Percentiles rank a stretch among this genome's conserved stretches.
These are phyloP conservation scores for Oxytropis ochrocephala DNA, from an alignment of 306 rosid species.

Conservation along the genomic window DNA sequence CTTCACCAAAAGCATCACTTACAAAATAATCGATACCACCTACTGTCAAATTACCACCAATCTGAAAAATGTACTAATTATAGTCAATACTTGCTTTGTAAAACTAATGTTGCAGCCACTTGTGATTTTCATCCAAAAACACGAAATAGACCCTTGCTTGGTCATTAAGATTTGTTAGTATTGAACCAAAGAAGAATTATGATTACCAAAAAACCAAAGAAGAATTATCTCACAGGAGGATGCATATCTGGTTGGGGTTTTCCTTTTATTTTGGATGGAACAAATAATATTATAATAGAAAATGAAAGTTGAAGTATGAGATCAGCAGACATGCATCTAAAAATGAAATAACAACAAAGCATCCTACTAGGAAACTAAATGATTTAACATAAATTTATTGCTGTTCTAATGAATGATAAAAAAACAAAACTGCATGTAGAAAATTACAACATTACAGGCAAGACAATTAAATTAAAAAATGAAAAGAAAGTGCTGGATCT, in stretches of 20 bases:
- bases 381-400: slow-evolving; percentile 11
- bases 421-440: not conserved
- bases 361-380: not conserved
- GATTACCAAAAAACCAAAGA: no score
- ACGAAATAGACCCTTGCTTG: not conserved
- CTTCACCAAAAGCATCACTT: slow-evolving; percentile 85
- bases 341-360: not conserved
- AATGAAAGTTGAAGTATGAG: not conserved
- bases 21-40: slow-evolving; percentile 75
- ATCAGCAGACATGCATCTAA: not conserved
- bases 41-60: slow-evolving; percentile 64
- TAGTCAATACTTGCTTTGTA: slow-evolving; percentile 5
- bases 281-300: not conserved
- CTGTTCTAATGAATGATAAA: slow-evolving; percentile 4
- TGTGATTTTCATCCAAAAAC: slow-evolving; percentile 14
- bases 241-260: not conserved
- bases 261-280: not conserved
- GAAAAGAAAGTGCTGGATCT: slow-evolving; percentile 7
- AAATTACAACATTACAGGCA: not conserved
- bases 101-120: not conserved
- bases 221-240: not conserved
- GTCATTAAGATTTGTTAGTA: not conserved
- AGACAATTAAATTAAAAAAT: not conserved
- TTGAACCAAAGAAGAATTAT: slow-evolving; percentile 7
- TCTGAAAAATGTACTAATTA: slow-evolving; percentile 47